Evolutionary conservation across 257 asterid genomes (phyloP).

Genomic region (Fraxinus excelsior): DNA sequence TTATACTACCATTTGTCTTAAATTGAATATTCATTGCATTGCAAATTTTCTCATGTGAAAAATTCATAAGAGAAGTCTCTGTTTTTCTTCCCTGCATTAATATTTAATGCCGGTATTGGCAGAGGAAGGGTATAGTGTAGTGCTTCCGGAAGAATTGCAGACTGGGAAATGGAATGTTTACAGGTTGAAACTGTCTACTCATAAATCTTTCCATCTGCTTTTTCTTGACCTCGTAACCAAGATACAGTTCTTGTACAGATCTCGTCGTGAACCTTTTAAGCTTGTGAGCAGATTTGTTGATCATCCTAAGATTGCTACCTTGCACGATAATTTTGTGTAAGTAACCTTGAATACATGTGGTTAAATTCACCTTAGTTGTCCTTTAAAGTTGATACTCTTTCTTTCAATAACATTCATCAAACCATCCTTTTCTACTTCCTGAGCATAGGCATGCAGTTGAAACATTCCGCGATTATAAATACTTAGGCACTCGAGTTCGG

Average conservation of each 20-base stretch:
- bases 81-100: not conserved
- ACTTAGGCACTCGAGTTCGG: constrained; percentile 60
- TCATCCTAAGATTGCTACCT: constrained; percentile 66
- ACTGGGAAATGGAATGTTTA: constrained; percentile 76
- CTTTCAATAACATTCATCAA: not conserved
- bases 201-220: not conserved
- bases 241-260: constrained; percentile 36
- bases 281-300: constrained; percentile 50
- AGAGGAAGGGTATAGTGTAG: constrained; percentile 68
- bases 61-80: not conserved
- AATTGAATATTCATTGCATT: not conserved
- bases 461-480: constrained; percentile 43
- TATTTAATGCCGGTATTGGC: constrained; percentile 26
- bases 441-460: constrained; percentile 49
- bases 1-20: not conserved
- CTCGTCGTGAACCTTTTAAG: constrained; percentile 50
- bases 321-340: constrained; percentile 72
- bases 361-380: not conserved
- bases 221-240: not conserved
- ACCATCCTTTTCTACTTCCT: constrained; percentile 9
- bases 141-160: constrained; percentile 66
- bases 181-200: constrained; percentile 39
- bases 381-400: not conserved
- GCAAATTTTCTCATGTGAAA: not conserved
- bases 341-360: constrained; percentile 17